Percentiles rank a stretch among this genome's conserved stretches.
Evolutionary conservation across 2,329 filamentous ascomycete genomes (phyloP).

Genomic region (Stylonectria norvegica): DNA sequence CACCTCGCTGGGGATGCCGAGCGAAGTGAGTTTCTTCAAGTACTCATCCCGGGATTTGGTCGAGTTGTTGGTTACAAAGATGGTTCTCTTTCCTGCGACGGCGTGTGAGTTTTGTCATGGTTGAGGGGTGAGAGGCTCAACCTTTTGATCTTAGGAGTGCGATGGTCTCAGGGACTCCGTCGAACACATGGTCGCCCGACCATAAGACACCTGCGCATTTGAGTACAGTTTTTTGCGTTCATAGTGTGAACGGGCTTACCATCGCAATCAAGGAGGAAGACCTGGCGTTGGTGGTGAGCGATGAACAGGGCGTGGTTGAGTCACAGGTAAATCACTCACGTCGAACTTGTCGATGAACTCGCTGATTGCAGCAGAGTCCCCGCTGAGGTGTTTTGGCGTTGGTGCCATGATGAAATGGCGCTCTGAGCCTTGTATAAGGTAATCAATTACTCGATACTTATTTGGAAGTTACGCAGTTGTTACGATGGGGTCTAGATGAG

Average conservation of each 20-base stretch:
- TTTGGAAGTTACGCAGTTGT: no score
- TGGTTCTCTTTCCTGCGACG: constrained; percentile 73
- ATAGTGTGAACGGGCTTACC: constrained; percentile 54
- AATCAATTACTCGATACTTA: no score
- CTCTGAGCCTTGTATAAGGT: no score
- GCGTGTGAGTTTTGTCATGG: constrained; percentile 5
- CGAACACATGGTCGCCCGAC: constrained; percentile 90
- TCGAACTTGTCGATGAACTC: constrained; percentile 90
- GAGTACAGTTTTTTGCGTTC: neutral
- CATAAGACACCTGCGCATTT: constrained; percentile 74
- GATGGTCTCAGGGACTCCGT: constrained; percentile 80
- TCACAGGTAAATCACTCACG: constrained; percentile 53
- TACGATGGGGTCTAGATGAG: no score
- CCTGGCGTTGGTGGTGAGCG: constrained; percentile 46
- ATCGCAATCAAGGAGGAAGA: constrained; percentile 96
- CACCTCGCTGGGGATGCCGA: constrained; percentile 74
- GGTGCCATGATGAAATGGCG: constrained; percentile 29
- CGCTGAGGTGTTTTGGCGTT: constrained; percentile 66
- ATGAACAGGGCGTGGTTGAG: neutral
- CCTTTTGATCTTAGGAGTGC: constrained; percentile 78
- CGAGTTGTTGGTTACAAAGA: constrained; percentile 99
- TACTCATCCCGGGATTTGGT: constrained; percentile 94
- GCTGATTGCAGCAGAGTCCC: constrained; percentile 71
- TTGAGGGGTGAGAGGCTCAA: constrained; percentile 30
- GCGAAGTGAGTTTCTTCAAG: constrained; percentile 78